These are phyloP conservation scores for Backusella parvicylindrica DNA, from an alignment of 192 early-diverging fungal species.

Conservation along the genomic window DNA sequence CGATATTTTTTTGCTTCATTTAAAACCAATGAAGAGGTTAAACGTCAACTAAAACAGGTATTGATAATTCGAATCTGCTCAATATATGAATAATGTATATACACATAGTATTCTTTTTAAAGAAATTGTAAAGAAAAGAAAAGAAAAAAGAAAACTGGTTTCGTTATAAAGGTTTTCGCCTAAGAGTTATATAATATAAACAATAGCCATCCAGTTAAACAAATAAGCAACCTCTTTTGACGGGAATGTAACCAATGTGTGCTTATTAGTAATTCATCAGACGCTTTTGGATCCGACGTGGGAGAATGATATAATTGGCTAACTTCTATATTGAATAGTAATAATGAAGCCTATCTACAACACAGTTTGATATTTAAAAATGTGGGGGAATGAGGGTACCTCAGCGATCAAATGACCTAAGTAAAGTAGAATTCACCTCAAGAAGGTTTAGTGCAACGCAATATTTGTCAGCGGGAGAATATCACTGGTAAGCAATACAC, in stretches of 20 bases:
- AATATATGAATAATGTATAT: background rate
- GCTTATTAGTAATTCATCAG: constrained; percentile 7
- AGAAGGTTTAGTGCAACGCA: constrained; percentile 5
- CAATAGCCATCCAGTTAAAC: background rate
- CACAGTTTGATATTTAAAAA: background rate
- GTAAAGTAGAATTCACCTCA: background rate
- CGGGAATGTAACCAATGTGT: background rate
- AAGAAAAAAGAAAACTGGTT: background rate
- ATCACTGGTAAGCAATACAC: background rate
- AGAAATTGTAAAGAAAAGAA: background rate
- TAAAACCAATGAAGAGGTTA: too few species aligned
- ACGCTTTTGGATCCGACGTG: background rate
- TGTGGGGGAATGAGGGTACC: background rate
- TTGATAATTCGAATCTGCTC: background rate
- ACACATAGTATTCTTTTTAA: background rate
- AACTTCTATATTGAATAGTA: background rate
- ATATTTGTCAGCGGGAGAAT: constrained; percentile 6
- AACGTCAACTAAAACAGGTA: background rate
- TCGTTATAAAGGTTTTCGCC: background rate
- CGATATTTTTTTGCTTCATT: too few species aligned
- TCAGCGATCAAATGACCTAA: constrained; percentile 3
- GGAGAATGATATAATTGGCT: constrained; percentile 7
- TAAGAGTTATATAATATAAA: background rate
- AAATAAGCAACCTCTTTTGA: background rate
- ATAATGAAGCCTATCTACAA: background rate